Evolutionary conservation across 2,329 filamentous ascomycete species (phyloP), one percentile per base, ranked within the genome.

Genomic region (Aspergillus pseudonomiae): DNA sequence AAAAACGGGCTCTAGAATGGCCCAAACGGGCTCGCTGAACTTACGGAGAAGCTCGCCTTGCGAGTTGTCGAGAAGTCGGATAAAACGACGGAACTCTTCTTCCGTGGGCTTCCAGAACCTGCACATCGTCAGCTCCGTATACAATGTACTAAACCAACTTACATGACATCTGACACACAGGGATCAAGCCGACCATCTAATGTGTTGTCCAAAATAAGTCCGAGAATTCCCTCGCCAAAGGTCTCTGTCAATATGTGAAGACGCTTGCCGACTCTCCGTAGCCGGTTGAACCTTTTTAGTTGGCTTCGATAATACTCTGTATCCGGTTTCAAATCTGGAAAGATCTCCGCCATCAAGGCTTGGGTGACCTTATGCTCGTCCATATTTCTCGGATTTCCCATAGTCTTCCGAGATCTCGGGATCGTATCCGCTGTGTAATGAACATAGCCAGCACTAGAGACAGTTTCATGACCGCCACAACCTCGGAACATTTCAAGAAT

Each of bases 221-320:
- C 61, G 36, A 67, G 57, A 59, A 69, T 65, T 26, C 62, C 62
- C 57, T 30, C 43, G 36, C 62, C 58, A 46, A 57, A 63, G 43
- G 41, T 43, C 9, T 53, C 21, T 10, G 43, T 59, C 6, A 63
- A 28, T 19, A 57, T 11, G 30, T 61, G 54, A 10, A 63, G 58
- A 58, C 58, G 45, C 21, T 60, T 57, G 32, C 58, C 62, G 26
- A 63, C 52, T 24, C 55, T 41, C 24, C 62, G 45, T 14, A 46
- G 32, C 19, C 41, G 34, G 45, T 61, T 61, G 34, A 63, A 32
- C 39, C 4, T 26, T 19, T 16, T n/a, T 11, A 46, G 45, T 43
- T 63, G 36, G 16, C 14, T 36, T 36, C 11, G 16, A 53, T 61
- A 63, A 16, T 54, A 26, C 7, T 12, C 43, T 21, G 45, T 58